Conservation (phyloP, 1,284 basidiomycete species). For the Ceratobasidium sp. region DNA sequence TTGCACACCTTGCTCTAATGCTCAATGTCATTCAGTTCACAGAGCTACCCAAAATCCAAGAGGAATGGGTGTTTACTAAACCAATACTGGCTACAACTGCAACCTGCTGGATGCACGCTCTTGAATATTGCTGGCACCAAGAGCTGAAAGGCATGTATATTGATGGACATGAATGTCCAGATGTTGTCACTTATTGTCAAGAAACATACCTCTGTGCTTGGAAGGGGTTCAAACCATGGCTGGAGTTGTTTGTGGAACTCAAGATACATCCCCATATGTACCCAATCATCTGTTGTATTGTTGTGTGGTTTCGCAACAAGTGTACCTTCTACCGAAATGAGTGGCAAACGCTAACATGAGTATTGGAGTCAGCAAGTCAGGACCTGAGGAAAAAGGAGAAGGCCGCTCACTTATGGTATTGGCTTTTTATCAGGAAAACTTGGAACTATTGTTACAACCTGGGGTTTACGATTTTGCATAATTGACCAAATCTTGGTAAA, state of each 20-base stretch:
- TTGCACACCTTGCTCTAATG: no score
- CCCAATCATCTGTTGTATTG: not conserved
- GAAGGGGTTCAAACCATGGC: not conserved
- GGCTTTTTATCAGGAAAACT: not conserved
- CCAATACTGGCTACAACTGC: constrained; percentile 40
- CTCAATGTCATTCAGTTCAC: constrained; percentile 33
- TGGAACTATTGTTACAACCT: no score
- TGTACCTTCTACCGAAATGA: not conserved
- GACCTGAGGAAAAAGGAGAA: not conserved
- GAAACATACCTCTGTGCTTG: not conserved
- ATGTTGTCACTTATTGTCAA: not conserved
- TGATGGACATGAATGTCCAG: constrained; percentile 43
- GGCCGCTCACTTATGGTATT: constrained; percentile 7
- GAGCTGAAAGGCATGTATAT: constrained; percentile 44
- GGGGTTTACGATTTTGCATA: no score
- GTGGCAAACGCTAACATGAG: not conserved
- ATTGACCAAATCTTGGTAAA: no score
- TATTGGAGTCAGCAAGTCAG: not conserved
- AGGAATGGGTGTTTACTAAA: constrained; percentile 4
- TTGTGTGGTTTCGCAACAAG: constrained; percentile 23
- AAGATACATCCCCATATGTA: not conserved
- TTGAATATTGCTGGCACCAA: constrained; percentile 32
- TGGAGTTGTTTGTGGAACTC: not conserved
- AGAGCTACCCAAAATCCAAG: constrained; percentile 5
- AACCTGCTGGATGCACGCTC: constrained; percentile 6